phyloP scores from a whole-genome alignment of 352 stramenopile genomes.

The Pythium oligandrum region DNA sequence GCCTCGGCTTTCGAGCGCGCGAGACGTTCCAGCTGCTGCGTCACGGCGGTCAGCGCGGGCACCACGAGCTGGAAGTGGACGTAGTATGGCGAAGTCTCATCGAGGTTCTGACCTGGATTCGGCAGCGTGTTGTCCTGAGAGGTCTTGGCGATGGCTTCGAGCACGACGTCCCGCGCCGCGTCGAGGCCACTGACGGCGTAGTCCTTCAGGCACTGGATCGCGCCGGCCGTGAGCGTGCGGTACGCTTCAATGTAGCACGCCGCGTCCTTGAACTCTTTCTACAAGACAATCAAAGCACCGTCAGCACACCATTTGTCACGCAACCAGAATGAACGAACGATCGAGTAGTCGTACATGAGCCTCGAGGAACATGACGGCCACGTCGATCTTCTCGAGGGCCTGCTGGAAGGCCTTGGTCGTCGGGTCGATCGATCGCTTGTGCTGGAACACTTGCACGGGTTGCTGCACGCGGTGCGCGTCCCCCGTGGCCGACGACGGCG shows the following conservation, averaged over 20 bases:
- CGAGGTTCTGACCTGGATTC: constrained; percentile 29
- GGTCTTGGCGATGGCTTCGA: constrained; percentile 42
- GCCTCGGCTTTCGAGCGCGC: constrained; percentile 15
- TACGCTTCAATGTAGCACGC: constrained; percentile 75
- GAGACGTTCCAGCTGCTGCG: constrained; percentile 58
- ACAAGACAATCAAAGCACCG: constrained; percentile 7
- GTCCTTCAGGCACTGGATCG: constrained; percentile 62
- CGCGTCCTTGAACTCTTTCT: constrained; percentile 69
- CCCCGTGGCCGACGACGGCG: constrained; percentile 18
- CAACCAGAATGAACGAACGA: not conserved
- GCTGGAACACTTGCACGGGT: constrained; percentile 72
- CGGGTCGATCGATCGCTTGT: constrained; percentile 66
- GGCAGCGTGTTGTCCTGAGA: constrained; percentile 6
- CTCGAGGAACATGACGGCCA: constrained; percentile 54
- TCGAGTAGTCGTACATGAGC: constrained; percentile 39
- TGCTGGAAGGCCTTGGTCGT: constrained; percentile 54
- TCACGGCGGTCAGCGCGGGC: constrained; percentile 47
- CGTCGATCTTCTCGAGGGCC: constrained; percentile 68
- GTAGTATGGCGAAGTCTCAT: constrained; percentile 74
- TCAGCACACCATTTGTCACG: constrained; percentile 1
- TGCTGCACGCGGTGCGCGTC: constrained; percentile 17
- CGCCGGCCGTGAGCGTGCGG: constrained; percentile 48
- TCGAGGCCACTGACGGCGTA: constrained; percentile 68
- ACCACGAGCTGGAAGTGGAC: constrained; percentile 73
- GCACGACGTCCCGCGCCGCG: constrained; percentile 59